Evolutionary conservation across 208 protist genomes (phyloP), one percentile per base, ranked within the genome.

Genomic region (Angomonas ambiguus): DNA sequence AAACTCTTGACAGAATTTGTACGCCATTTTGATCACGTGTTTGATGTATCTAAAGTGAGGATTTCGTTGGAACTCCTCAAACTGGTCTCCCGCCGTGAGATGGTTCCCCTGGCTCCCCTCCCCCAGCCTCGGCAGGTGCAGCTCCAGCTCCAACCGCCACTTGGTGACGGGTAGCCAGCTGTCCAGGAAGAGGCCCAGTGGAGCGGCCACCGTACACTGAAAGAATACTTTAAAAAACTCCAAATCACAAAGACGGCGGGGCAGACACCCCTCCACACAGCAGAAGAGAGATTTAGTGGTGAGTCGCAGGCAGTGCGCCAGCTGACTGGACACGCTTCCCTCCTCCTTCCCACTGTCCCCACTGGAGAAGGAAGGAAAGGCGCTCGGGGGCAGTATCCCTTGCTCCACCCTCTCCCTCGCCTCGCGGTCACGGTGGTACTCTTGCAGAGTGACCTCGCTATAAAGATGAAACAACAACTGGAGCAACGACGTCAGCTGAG

Each of bases 281-380:
- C 75, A 81, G 35, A 78, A 72, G 53, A 92, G 59, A 65, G 84
- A 91, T 74, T 95, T 95, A 20, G 85, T 51, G n/a, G 67, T 62
- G 31, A 93, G 60, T 30, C 86, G 86, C 61, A 93, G 70, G 70
- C 86, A 91, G 60, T 93, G 82, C 5, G 76, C 72, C 4, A 93
- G 65, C 61, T 87, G 80, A n/a, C n/a, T n/a, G n/a, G n/a, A n/a
- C 1, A 10, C 62, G 22, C 79, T 71, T 31, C 65, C 57, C 28
- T 65, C 6, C 20, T 76, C 80, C 3, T 79, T 49, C 24, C 80
- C 72, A 32, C 90, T 65, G 45, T 76, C 60, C 28, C 63, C 31
- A 4, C 59, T 61, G 68, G 48, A 55, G 30, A 33, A 78, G 62
- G 6, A 60, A 64, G 27, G 63, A 34, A 24, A 60, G 11, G 27